phyloP scores from a whole-genome alignment of 495 filamentous ascomycete species.

The Tuber umbilicatum region DNA sequence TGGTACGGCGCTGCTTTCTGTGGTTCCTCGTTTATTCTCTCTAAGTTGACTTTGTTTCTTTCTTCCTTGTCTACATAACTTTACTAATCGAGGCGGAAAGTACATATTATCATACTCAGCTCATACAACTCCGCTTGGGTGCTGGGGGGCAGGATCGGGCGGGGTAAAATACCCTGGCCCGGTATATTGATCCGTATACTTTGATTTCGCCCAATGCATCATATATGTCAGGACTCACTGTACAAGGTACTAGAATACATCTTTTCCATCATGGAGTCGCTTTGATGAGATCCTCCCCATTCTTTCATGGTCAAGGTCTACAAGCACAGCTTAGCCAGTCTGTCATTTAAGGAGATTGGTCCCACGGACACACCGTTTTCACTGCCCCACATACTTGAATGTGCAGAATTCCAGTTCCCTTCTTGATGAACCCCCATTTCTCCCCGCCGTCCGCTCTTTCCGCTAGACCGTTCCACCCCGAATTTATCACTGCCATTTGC shows the following conservation, averaged over 20 bases:
- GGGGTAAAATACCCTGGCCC: background rate
- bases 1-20: slow-evolving; percentile 1
- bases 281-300: too few relatives aligned
- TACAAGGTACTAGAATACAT: too few relatives aligned
- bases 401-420: too few relatives aligned
- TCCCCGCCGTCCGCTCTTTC: too few relatives aligned
- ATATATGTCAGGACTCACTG: background rate
- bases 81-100: background rate
- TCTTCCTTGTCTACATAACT: slow-evolving; percentile 1
- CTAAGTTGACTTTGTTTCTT: background rate
- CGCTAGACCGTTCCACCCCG: too few relatives aligned
- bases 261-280: too few relatives aligned
- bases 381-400: too few relatives aligned
- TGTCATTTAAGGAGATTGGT: too few relatives aligned
- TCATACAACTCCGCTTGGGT: background rate
- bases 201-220: background rate
- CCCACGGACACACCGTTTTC: too few relatives aligned
- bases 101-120: background rate
- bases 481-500: background rate
- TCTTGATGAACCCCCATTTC: too few relatives aligned
- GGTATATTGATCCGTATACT: background rate
- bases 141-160: background rate
- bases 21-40: background rate
- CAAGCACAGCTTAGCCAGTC: too few relatives aligned
- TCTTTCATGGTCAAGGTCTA: too few relatives aligned